Percentiles rank a stretch among this genome's conserved stretches.
Evolutionary conservation across 306 rosid species (phyloP).

Genomic region (Arachis hypogaea): DNA sequence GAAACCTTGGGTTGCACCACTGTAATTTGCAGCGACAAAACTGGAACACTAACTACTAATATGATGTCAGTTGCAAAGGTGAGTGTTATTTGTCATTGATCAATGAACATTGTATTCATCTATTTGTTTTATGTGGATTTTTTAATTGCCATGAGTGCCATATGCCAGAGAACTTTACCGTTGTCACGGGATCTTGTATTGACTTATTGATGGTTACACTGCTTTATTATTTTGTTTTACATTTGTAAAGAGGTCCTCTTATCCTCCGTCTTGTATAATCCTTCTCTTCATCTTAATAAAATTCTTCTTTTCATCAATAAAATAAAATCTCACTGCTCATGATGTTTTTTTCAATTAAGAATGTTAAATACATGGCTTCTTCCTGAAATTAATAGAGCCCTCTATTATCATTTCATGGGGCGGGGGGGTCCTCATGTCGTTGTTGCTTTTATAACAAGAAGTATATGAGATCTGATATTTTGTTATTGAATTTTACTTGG

Average conservation of each 20-base stretch:
- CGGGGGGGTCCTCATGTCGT: too few species aligned
- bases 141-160: not conserved
- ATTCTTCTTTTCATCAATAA: too few species aligned
- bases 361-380: not conserved
- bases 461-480: too few species aligned
- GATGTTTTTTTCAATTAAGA: not conserved
- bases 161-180: constrained; percentile 15
- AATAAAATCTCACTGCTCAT: too few species aligned
- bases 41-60: constrained; percentile 96
- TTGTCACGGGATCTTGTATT: constrained; percentile 12
- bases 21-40: constrained; percentile 97
- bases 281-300: too few species aligned
- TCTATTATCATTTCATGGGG: too few species aligned
- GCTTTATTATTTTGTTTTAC: too few species aligned
- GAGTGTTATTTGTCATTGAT: constrained; percentile 30
- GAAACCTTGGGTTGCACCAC: constrained; percentile 99
- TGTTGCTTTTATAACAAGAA: too few species aligned
- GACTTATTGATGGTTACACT: constrained; percentile 6
- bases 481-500: too few species aligned
- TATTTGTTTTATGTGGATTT: constrained; percentile 21
- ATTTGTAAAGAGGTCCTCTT: too few species aligned
- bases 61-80: constrained; percentile 98
- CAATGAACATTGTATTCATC: not conserved
- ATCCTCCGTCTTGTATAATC: too few species aligned
- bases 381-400: not conserved